Conservation (phyloP, 306 rosid genomes). For the Fragaria vesca region DNA sequence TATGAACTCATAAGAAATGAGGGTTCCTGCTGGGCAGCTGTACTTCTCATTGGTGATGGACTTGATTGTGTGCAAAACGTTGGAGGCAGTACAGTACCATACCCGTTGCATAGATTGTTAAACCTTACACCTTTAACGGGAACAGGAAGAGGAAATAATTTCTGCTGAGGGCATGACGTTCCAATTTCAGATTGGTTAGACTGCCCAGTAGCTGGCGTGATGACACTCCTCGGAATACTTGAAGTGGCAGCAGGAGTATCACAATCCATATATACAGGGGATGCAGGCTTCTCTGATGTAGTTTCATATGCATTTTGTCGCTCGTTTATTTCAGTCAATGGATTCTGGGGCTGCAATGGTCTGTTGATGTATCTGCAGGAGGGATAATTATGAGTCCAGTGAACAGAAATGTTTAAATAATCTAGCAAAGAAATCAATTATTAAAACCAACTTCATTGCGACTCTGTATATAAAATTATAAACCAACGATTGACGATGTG, state of each 20-base stretch:
- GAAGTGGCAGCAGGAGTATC: slow-evolving; percentile 41
- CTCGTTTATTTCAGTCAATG: slow-evolving; percentile 29
- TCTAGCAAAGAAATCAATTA: slow-evolving; percentile 14
- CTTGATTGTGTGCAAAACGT: slow-evolving; percentile 51
- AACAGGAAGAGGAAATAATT: slow-evolving; percentile 53
- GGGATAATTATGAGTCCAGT: slow-evolving; percentile 5
- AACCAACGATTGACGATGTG: not conserved
- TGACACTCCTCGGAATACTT: slow-evolving; percentile 42
- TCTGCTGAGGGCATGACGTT: slow-evolving; percentile 44
- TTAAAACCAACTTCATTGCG: not conserved
- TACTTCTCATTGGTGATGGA: slow-evolving; percentile 44
- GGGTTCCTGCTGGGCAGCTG: slow-evolving; percentile 49
- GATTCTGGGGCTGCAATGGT: slow-evolving; percentile 48
- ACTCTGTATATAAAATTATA: not conserved
- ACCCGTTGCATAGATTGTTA: slow-evolving; percentile 42
- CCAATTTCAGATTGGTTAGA: slow-evolving; percentile 65
- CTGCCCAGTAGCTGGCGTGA: slow-evolving; percentile 50
- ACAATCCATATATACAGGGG: slow-evolving; percentile 25
- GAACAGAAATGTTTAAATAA: not conserved
- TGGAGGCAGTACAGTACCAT: slow-evolving; percentile 56
- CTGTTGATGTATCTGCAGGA: slow-evolving; percentile 71
- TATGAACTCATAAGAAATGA: slow-evolving; percentile 49
- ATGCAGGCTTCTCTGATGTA: slow-evolving; percentile 40
- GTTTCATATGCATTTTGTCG: slow-evolving; percentile 50
- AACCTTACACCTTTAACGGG: slow-evolving; percentile 60